Conservation (phyloP, 345 rosid genomes). For the Abelmoschus esculentus region DNA sequence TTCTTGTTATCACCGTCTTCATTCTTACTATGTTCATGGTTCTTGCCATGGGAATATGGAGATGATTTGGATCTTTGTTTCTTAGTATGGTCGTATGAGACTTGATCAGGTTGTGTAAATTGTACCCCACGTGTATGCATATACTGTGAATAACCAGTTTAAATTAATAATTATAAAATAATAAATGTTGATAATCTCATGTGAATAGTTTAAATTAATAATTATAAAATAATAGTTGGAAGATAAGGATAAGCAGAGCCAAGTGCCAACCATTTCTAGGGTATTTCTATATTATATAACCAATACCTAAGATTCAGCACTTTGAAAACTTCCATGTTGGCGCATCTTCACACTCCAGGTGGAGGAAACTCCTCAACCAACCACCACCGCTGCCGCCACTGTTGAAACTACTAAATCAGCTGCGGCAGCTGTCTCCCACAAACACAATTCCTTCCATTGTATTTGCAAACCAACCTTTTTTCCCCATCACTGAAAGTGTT, state of each 20-base stretch:
- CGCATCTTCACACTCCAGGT: background rate
- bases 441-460: background rate
- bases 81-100: background rate
- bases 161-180: too few relatives aligned
- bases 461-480: background rate
- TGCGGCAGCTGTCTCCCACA: background rate
- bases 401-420: background rate
- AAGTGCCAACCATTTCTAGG: background rate
- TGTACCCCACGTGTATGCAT: background rate
- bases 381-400: background rate
- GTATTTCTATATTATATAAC: background rate
- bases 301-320: background rate
- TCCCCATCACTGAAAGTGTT: background rate
- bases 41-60: constrained; percentile 9
- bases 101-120: background rate
- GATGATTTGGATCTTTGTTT: background rate
- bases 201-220: too few relatives aligned
- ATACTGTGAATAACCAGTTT: background rate
- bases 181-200: too few relatives aligned
- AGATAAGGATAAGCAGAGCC: constrained; percentile 12
- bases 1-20: constrained; percentile 10
- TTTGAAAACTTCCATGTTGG: background rate
- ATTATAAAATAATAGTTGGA: too few relatives aligned
- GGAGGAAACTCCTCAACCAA: constrained; percentile 2
- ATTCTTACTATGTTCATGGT: constrained; percentile 12